Evolutionary conservation across 2,329 filamentous ascomycete genomes (phyloP).

Genomic region (Paecilomyces sp.): DNA sequence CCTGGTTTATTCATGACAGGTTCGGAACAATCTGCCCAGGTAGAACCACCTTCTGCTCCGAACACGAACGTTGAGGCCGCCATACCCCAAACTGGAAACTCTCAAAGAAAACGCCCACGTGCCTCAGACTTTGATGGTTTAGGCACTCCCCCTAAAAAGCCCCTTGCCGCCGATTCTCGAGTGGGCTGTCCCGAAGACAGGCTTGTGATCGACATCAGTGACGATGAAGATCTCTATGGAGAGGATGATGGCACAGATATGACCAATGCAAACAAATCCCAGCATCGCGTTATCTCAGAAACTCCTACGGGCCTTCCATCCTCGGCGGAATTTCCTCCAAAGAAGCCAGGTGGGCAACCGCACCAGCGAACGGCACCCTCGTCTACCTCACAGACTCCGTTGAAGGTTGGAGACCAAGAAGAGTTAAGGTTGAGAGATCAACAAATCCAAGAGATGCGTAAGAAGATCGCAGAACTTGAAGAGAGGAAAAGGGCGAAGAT

Average conservation of each 20-base stretch:
- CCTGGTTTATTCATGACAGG: slow-evolving; percentile 48
- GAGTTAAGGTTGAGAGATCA: slow-evolving; percentile 42
- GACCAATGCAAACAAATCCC: slow-evolving; percentile 19
- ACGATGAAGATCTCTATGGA: slow-evolving; percentile 49
- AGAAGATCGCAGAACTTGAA: slow-evolving; percentile 44
- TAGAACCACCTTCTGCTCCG: slow-evolving; percentile 6
- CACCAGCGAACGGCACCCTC: slow-evolving; percentile 32
- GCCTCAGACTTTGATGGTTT: slow-evolving; percentile 65
- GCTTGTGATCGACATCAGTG: slow-evolving; percentile 80
- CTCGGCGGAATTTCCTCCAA: slow-evolving; percentile 32
- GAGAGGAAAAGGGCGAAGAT: slow-evolving; percentile 36
- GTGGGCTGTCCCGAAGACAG: slow-evolving; percentile 51
- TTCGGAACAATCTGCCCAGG: slow-evolving; percentile 5
- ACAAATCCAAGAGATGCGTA: slow-evolving; percentile 41
- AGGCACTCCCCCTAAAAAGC: slow-evolving; percentile 47
- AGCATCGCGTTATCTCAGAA: neutral
- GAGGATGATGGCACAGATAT: slow-evolving; percentile 19
- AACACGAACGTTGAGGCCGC: slow-evolving; percentile 12
- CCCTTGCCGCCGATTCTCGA: slow-evolving; percentile 16
- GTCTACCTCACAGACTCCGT: slow-evolving; percentile 30
- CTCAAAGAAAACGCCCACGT: slow-evolving; percentile 52
- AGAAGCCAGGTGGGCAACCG: slow-evolving; percentile 33
- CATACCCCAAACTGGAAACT: slow-evolving; percentile 12
- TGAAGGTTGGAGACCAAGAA: slow-evolving; percentile 30
- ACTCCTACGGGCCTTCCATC: slow-evolving; percentile 35